Base-by-base conservation (phyloP, 192 early-diverging fungal species). In the Rhizoclosmatium globosum region DNA sequence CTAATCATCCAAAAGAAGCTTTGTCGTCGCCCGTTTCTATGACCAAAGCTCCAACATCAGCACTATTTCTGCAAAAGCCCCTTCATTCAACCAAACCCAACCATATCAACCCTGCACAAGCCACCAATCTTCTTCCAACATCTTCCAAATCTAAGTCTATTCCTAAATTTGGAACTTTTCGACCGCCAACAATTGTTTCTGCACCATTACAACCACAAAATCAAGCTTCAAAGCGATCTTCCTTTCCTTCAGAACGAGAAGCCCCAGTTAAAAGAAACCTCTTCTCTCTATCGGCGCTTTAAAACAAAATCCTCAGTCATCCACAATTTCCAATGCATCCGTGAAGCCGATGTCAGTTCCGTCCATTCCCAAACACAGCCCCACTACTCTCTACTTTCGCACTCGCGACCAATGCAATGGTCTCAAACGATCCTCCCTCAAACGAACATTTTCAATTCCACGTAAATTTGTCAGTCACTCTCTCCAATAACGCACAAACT, bases 391-490 rank as follows among this genome's bases (percentile, higher is more conserved):
- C 2, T 57, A 56, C 50, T 71, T 71, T 42, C 46, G 69, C 19
- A 31, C 69, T n/a, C 11, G 38, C 7, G 21, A 23, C 7, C 69
- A 71, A 71, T 56, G 47, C 47, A n/a, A 6, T 43, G 53, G 48
- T 46, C 21, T 76, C 21, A 64, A 56, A 41, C 42, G 48, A 45
- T 64, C 48, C 2, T 7, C 13, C 23, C 3, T 76, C 4, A 76
- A 67, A 76, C 43, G 74, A 15, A 67, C 41, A 15, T 76, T 66
- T 41, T 11, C 19, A 9, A 65, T 76, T 62, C 74, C 74, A n/a
- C 9, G 48, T 39, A 11, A 9, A 13, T 76, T 76, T 66, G 74
- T 76, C 3, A 71, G 69, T 21, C 42, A n/a, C 19, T 11, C 56
- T 17, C 13, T 57, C 61, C 6, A 64, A 21, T 19, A 38, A 64